phyloP scores from a whole-genome alignment of 805 yeast genomes.

The Ogataea allantospora region DNA sequence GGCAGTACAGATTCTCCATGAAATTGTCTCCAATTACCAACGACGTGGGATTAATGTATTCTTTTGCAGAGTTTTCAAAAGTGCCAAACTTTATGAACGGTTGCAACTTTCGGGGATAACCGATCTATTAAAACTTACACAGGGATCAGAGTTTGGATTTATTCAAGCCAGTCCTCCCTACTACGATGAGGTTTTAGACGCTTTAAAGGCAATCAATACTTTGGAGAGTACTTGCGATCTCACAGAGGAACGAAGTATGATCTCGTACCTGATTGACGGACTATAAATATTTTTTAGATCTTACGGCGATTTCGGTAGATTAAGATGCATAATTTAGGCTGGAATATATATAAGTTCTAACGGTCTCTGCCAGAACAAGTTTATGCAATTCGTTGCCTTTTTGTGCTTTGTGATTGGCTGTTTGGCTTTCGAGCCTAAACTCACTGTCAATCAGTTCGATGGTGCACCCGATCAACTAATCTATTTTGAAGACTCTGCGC shows the following conservation, averaged over 20 bases:
- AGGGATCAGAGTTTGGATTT: conserved; percentile 29
- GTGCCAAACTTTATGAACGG: conserved; percentile 44
- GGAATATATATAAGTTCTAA: background rate
- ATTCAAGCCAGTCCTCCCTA: conserved; percentile 39
- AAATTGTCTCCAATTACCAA: conserved; percentile 57
- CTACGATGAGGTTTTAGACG: conserved; percentile 55
- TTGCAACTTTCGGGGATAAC: conserved; percentile 57
- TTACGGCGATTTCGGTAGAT: conserved; percentile 11
- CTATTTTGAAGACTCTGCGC: conserved; percentile 25
- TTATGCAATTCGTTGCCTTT: conserved; percentile 1
- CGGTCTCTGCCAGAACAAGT: background rate
- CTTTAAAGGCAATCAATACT: conserved; percentile 46
- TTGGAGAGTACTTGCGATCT: conserved; percentile 27
- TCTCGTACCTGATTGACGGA: conserved; percentile 12
- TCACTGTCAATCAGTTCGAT: conserved; percentile 27
- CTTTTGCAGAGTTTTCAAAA: conserved; percentile 58
- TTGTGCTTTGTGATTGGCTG: conserved; percentile 6
- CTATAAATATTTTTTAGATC: background rate
- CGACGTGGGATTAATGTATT: conserved; percentile 54
- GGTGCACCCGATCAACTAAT: conserved; percentile 15
- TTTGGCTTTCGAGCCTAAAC: conserved; percentile 28
- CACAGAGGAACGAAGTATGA: conserved; percentile 16
- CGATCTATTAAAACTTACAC: conserved; percentile 30
- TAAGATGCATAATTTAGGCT: background rate
- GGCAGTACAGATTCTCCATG: conserved; percentile 69